Evolutionary conservation across 176 grass and related monocot genomes (phyloP), one percentile per base, ranked within the genome.

Genomic region (Paspalum notatum): DNA sequence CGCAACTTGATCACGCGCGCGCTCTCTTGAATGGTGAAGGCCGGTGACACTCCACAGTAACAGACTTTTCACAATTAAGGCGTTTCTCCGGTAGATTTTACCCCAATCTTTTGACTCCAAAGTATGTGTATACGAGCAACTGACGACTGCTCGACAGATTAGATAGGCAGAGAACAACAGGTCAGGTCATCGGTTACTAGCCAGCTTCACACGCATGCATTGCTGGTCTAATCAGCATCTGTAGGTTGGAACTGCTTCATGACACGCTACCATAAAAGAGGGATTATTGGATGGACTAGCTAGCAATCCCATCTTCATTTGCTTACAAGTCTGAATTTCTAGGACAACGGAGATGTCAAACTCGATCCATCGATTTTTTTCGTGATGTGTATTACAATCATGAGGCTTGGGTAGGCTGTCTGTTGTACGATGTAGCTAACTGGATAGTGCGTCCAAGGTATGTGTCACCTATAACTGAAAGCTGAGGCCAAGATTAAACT

Each of bases 41-140:
- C 2, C 7, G 45, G 45, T 72, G 69, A 37, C 69, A 72, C 15
- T 32, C 69, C 69, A 72, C 69, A 37, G 56, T 27, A 51, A 62
- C 46, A 32, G 7, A 9, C 5, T 27, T 58, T 58, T 66, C 21
- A 48, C 65, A 41, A n/a, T n/a, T n/a, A n/a, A 71, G n/a, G 12
- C 66, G 60, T 83, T 79, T 79, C 74, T 79, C 74, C 17, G 9
- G 27, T 2, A 11, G 25, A 20, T 42, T 46, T 57, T 44, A 37
- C 66, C 20, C 62, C 6, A 2, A 2, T 42, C 10, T 5, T 15
- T 77, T 76, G 2, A 55, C 65, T 12, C 2, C 8, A 11, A 1
- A 56, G 42, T 43, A 43, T 32, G 53, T 56, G 9, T 11, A 11
- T 22, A 57, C 9, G 20, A 22, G 54, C n/a, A 4, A 0, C 18